These are phyloP conservation scores for Cyclaneusma minus DNA, from an alignment of 2,329 filamentous ascomycete genomes.

Conservation along the genomic window DNA sequence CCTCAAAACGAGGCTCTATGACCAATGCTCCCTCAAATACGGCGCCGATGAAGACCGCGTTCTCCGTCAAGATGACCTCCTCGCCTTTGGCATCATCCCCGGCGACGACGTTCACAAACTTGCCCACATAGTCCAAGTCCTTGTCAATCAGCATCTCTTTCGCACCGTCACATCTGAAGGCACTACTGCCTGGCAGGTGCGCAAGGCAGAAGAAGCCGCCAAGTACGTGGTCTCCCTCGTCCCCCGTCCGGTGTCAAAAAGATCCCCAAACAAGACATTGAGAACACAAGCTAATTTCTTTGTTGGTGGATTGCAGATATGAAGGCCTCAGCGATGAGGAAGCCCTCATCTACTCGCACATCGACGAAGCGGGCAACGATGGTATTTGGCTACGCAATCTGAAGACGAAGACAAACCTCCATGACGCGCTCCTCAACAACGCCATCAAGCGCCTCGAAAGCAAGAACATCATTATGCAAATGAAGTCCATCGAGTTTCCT, in stretches of 20 bases:
- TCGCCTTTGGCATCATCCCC: constrained; percentile 40
- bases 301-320: constrained; percentile 27
- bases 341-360: constrained; percentile 71
- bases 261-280: not conserved
- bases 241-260: not conserved
- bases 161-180: constrained; percentile 28
- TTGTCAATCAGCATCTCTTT: constrained; percentile 45
- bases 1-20: not conserved
- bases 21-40: too few relatives aligned
- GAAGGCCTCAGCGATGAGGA: constrained; percentile 56
- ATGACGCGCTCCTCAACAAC: constrained; percentile 68
- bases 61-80: constrained; percentile 43
- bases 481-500: constrained; percentile 84
- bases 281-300: constrained; percentile 3
- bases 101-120: constrained; percentile 38
- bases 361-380: constrained; percentile 71
- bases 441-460: constrained; percentile 71
- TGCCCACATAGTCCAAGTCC: constrained; percentile 36
- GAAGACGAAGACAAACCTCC: constrained; percentile 64
- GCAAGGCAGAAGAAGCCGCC: constrained; percentile 41
- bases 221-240: constrained; percentile 29
- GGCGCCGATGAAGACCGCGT: constrained; percentile 16
- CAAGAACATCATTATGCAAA: constrained; percentile 70
- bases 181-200: constrained; percentile 40
- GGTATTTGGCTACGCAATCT: constrained; percentile 88